Evolutionary conservation across 2,329 filamentous ascomycete species (phyloP), one percentile per base, ranked within the genome.

Genomic region (Fusarium sp.): DNA sequence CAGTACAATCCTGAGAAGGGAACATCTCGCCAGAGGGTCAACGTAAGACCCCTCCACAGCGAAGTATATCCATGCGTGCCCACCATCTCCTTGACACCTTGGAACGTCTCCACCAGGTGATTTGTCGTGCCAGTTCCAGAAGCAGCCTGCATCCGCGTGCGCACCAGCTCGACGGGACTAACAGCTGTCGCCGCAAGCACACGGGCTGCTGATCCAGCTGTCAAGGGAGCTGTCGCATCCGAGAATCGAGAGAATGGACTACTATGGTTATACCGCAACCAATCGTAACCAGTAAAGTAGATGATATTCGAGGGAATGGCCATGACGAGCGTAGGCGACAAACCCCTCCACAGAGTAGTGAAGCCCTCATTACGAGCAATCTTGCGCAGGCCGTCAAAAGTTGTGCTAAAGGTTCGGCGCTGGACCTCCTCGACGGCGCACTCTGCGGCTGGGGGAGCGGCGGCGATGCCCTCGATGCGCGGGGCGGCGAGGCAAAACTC

Each of bases 211-310:
- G 93, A 90, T 1, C 96, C 96, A 4, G 94, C 94, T 1, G 93
- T 86, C 2, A 99, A 87, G 0, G 96, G 95, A 7, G 93, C 91
- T 75, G 94, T 94, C 10, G 90, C 88, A 74, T 96, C 93, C 16
- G 89, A 88, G 22, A 87, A 75, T 46, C 85, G 86, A 38, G 87
- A 88, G 71, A 98, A 89, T 0, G 95, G 95, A 75, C 94, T 97
- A 46, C 84, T 85, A 1, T 86, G 85, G 77, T 94, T 93, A 73
- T 89, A 93, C 38, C 96, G 92, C 67, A 99, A 82, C 93, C 95
- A 98, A 80, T 99, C 96, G 83, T 99, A 99, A 42, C 96, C 96
- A 14, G 96, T 97, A 79, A 98, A 98, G 84, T 99, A 99, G 74
- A 99, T 98, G 75, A 99, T 96, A 81, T 99, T 99, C 29, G 92